These are phyloP conservation scores for Ramularia endophylla DNA, from an alignment of 2,329 filamentous ascomycete genomes.

Conservation along the genomic window DNA sequence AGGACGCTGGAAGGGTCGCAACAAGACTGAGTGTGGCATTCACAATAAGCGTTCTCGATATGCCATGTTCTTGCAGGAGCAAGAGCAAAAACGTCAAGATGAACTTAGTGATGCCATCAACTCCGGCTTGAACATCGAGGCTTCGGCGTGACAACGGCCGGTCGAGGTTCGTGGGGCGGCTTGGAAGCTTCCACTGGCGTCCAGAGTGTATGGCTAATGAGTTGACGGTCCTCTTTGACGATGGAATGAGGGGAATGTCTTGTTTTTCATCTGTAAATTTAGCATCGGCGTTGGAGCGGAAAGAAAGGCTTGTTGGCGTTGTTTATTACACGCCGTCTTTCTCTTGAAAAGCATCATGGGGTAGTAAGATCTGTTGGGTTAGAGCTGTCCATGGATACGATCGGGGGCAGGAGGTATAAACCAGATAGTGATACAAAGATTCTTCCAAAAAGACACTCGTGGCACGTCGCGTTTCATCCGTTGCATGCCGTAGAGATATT, in stretches of 20 bases:
- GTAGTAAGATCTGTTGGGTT: too few relatives aligned
- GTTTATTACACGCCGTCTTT: too few relatives aligned
- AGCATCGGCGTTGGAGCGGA: conserved; percentile 7
- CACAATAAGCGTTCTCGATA: conserved; percentile 97
- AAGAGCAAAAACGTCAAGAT: conserved; percentile 62
- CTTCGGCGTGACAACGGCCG: conserved; percentile 16
- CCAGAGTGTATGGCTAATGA: too few relatives aligned
- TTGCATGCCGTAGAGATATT: too few relatives aligned
- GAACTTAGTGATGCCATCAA: conserved; percentile 38
- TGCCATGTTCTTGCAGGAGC: conserved; percentile 71
- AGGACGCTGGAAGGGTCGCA: conserved; percentile 92
- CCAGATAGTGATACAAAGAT: too few relatives aligned
- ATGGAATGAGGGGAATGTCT: too few relatives aligned
- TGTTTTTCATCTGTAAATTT: conserved; percentile 1
- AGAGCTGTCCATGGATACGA: too few relatives aligned
- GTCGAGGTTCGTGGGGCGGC: neutral
- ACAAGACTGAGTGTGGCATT: conserved; percentile 97
- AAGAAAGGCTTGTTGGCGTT: neutral
- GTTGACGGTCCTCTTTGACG: too few relatives aligned
- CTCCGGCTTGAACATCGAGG: conserved; percentile 30
- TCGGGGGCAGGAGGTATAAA: too few relatives aligned
- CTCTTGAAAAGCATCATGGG: conserved; percentile 4
- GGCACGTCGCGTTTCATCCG: too few relatives aligned
- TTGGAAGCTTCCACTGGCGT: too few relatives aligned
- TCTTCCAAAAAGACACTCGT: too few relatives aligned